phyloP scores from a whole-genome alignment of 495 filamentous ascomycete genomes.

The Talaromyces proteolyticus region DNA sequence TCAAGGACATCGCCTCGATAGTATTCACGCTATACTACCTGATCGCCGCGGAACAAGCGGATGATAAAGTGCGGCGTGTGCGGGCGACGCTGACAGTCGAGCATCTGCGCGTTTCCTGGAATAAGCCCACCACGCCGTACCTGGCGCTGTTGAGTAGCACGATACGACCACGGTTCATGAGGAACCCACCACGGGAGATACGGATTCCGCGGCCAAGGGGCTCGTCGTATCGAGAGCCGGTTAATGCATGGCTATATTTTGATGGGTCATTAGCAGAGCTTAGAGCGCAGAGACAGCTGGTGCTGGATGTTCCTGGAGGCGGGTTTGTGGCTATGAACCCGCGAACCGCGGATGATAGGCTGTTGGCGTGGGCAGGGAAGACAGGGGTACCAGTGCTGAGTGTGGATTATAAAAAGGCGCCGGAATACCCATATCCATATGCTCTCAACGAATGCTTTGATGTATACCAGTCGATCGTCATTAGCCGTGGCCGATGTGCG shows the following conservation, averaged over 20 bases:
- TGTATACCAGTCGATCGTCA: constrained; percentile 77
- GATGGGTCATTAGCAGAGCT: constrained; percentile 78
- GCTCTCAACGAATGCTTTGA: constrained; percentile 96
- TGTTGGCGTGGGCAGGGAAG: constrained; percentile 83
- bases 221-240: constrained; percentile 75
- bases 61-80: constrained; percentile 95
- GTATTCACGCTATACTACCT: constrained; percentile 86
- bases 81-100: constrained; percentile 81
- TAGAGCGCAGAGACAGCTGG: constrained; percentile 68
- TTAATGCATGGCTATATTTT: constrained; percentile 89
- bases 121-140: constrained; percentile 85
- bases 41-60: constrained; percentile 86
- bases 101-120: constrained; percentile 90
- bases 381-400: constrained; percentile 81
- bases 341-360: constrained; percentile 83
- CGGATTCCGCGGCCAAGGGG: constrained; percentile 73
- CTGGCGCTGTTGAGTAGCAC: constrained; percentile 62
- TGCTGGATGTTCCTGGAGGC: constrained; percentile 89
- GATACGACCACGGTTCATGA: constrained; percentile 70
- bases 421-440: constrained; percentile 92
- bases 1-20: constrained; percentile 75
- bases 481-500: constrained; percentile 70
- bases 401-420: constrained; percentile 90
- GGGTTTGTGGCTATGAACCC: constrained; percentile 96
- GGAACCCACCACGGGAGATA: constrained; percentile 72